Percentiles rank a stretch among this genome's conserved stretches.
Conservation (phyloP, 2,329 filamentous ascomycete species). For the Alternaria tenuissima region DNA sequence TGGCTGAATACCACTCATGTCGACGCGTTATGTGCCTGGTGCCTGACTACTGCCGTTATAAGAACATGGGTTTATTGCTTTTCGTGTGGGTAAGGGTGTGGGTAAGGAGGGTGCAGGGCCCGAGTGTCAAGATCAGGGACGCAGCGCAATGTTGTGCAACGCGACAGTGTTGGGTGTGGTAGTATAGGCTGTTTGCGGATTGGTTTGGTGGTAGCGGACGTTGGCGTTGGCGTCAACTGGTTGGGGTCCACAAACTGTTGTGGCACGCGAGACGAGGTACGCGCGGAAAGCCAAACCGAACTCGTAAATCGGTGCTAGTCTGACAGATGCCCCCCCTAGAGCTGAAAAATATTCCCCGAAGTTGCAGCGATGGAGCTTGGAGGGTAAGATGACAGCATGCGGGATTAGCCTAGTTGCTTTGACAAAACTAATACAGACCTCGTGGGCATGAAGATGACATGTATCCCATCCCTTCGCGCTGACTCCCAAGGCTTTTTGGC, state of each 20-base stretch:
- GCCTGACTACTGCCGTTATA: not conserved
- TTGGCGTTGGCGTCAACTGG: not conserved
- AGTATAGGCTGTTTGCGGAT: not conserved
- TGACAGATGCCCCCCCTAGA: not conserved
- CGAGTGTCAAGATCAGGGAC: not conserved
- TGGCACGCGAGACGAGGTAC: constrained; percentile 4
- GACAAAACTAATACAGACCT: not conserved
- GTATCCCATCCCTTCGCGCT: not conserved
- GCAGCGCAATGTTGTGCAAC: constrained; percentile 4
- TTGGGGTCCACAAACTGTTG: not conserved
- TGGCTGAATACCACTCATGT: constrained; percentile 5
- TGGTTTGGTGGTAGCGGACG: not conserved
- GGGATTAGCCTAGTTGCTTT: constrained; percentile 1
- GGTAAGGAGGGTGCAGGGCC: not conserved
- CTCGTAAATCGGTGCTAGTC: not conserved
- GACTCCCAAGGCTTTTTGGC: not conserved
- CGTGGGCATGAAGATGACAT: not conserved
- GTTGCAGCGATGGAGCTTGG: constrained; percentile 5
- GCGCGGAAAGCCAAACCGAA: not conserved
- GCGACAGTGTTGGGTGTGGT: not conserved
- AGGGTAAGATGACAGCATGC: not conserved
- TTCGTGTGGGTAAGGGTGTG: not conserved
- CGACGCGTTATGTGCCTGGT: constrained; percentile 2
- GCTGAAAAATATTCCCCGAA: not conserved
- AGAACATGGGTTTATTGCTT: constrained; percentile 3